Conservation (phyloP, 1,284 basidiomycete genomes). For the Cystobasidium sp. region DNA sequence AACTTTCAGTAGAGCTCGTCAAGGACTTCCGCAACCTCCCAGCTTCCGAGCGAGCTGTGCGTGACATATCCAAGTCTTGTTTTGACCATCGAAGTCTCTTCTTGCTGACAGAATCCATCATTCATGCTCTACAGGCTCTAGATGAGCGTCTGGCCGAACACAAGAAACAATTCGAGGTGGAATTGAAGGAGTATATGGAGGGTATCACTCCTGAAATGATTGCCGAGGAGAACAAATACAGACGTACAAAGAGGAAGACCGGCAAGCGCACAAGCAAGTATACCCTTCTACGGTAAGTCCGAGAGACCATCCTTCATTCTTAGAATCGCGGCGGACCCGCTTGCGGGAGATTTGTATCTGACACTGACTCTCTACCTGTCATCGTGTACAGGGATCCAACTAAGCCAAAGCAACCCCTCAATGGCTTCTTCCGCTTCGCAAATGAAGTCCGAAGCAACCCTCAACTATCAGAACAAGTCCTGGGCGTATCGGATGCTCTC, state of each 20-base stretch:
- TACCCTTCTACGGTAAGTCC: slow-evolving; percentile 22
- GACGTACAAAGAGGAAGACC: slow-evolving; percentile 55
- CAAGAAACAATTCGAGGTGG: slow-evolving; percentile 55
- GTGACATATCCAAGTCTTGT: not conserved
- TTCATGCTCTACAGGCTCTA: slow-evolving; percentile 3
- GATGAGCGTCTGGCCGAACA: slow-evolving; percentile 51
- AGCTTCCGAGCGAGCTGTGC: slow-evolving; percentile 51
- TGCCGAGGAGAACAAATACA: slow-evolving; percentile 55
- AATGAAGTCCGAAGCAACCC: slow-evolving; percentile 26
- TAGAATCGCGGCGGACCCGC: too few relatives aligned
- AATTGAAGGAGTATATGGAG: slow-evolving; percentile 54
- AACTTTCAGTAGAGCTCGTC: slow-evolving; percentile 55
- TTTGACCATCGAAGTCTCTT: not conserved
- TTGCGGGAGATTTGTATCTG: not conserved
- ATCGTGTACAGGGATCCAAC: slow-evolving; percentile 51
- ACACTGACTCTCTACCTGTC: not conserved
- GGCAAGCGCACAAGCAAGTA: slow-evolving; percentile 52
- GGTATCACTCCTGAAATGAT: slow-evolving; percentile 57
- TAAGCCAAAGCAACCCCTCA: slow-evolving; percentile 56
- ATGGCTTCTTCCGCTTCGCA: slow-evolving; percentile 56
- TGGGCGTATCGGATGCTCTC: slow-evolving; percentile 9
- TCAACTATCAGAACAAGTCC: slow-evolving; percentile 8
- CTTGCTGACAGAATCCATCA: not conserved
- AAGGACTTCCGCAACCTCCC: slow-evolving; percentile 55
- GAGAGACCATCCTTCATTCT: too few relatives aligned